Base-by-base conservation (phyloP, 495 filamentous ascomycete genomes). In the Elasticomyces elasticus region DNA sequence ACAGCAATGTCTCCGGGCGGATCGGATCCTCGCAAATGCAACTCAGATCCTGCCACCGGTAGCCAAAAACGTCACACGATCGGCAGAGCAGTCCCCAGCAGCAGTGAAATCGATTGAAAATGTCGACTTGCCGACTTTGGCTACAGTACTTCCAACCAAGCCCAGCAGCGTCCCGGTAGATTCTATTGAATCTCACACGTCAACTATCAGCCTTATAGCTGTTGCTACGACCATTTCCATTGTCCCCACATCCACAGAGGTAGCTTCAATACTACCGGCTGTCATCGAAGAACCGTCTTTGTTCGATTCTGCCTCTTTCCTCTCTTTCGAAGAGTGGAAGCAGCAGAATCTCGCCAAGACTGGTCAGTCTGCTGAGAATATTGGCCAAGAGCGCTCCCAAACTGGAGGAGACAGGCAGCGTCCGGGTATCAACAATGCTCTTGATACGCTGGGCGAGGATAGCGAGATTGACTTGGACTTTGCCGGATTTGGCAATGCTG, bases 291-390 rank as follows among this genome's bases (percentile, higher is more conserved):
- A 71, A 12, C 81, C 86, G 25, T 86, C 83, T 0, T 80, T 85
- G 17, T 77, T 95, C 7, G 85, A 90, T 60, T 84, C 85, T 33
- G 83, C 82, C 26, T 83, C 87, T 27, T 97, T 98, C 64, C 84
- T 98, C 48, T 96, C 92, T 0, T 98, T 98, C 62, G 92, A 96
- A 64, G 91, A 97, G 59, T 98, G 92, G 92, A 96, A 94, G 71
- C 87, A 86, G 63, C 86, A 90, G 73, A 95, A 94, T 67, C 73
- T 96, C 12, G 87, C 82, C 30, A 87, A 87, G 63, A 83, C 79
- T 3, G 92, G 88, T 2, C 90, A 94, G 63, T 89, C 89, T 20
- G 81, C 79, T 9, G 82, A 92, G 52, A 79, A 84, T 59, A 75
- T 89, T 25, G 84, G 80, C 26, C 65, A 74, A 74, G 75, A 30